Base-by-base conservation (phyloP, 495 filamentous ascomycete genomes). In the Aspergillus sparsus region DNA sequence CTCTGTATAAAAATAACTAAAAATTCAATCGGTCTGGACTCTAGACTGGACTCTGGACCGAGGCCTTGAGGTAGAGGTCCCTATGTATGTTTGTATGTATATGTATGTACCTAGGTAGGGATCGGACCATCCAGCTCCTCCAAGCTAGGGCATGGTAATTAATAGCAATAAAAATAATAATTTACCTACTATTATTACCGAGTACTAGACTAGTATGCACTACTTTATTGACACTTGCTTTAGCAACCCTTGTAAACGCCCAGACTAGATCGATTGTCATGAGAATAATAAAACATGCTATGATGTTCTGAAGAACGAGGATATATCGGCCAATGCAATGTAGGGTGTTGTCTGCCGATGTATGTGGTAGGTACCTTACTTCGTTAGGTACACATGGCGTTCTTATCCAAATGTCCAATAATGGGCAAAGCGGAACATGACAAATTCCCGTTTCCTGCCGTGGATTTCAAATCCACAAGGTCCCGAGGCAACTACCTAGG, bases 261-360 rank as follows among this genome's bases (percentile, higher is more conserved):
- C 1, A 27, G 21, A 27, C 21, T 27, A 27, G 21, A 27, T 27
- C 21, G 21, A 27, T 27, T 27, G 3, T 27, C 21, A 27, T 27
- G 21, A 27, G 21, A 27, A 27, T 27, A 27, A 27, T 27, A 27
- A 27, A 3, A 27, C 21, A 27, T 27, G 21, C 21, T 27, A 7
- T 47, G n/a, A 16, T 47, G 44, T 47, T 47, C 15, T 47, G n/a
- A 46, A 46, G 11, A 46, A 47, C n/a, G 44, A 41, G 37, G 11
- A 41, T 41, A n/a, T n/a, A n/a, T 10, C 7, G n/a, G 3, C n/a
- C 10, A 41, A n/a, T n/a, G n/a, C n/a, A 11, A n/a, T 11, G 15
- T 21, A 47, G 44, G 16, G n/a, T 47, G n/a, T 18, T 18, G 10
- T 7, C 44, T 8, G 44, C 21, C 21, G 10, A 47, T 7, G n/a